Evolutionary conservation across 1,284 basidiomycete genomes (phyloP), one percentile per base, ranked within the genome.

Genomic region (Gymnopus androsaceus): DNA sequence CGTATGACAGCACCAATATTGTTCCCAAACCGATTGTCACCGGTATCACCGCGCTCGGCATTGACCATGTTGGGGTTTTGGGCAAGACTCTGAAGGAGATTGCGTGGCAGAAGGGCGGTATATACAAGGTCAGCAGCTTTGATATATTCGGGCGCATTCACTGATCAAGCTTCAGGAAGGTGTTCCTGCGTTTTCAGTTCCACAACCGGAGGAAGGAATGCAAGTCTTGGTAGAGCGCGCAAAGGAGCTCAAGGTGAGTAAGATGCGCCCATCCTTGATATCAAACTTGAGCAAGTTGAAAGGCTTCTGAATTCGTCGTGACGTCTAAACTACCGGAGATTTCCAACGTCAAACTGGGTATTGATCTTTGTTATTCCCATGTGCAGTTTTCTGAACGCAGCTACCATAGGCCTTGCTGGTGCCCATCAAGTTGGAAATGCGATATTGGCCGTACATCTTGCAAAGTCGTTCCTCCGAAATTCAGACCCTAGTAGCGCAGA

Each of bases 1-100:
- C 84, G 23, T 95, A 93, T 67, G 97, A 99, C 69, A 94, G 94
- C 65, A 99, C 97, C 28, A 99, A 99, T 67, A 87, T 98, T 59
- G 94, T 99, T 1, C 94, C 94, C 0, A 83, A 82, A 59, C 97
- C 97, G 0, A 69, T 95, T 19, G 91, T 92, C 4, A 93, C 95
- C 0, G 97, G 95, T 6, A 81, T 99, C 38, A 92, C 94, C 6
- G 84, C 94, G 9, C 80, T 99, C 5, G 97, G 97, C 0, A 81
- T 99, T 57, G 97, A 99, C 67, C 97, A 99, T 72, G 87, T 92
- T n/a, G 78, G 82, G 57, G 84, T 98, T 17, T 81, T 99, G 0
- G 97, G 97, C 2, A 90, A 90, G 67, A 98, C 95, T 0, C 74
- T 99, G 9, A 75, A 81, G 55, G 91, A 96, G 66, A 99, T 99